Evolutionary conservation across 345 rosid species (phyloP).

Genomic region (Stellera chamaejasme): DNA sequence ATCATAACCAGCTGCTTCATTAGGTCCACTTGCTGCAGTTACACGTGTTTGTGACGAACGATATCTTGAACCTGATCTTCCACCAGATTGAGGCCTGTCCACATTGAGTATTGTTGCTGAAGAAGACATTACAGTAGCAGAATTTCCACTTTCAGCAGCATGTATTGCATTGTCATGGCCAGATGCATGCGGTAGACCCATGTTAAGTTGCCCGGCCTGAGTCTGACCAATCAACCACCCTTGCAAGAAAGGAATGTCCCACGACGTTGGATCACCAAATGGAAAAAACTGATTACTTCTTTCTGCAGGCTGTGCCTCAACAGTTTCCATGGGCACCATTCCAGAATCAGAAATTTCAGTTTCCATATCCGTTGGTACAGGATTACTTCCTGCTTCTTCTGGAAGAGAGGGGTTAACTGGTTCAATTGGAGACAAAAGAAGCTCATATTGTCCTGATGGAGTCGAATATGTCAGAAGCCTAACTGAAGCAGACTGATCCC

Average conservation of each 20-base stretch:
- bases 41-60: conserved; percentile 25
- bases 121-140: conserved; percentile 17
- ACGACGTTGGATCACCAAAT: conserved; percentile 40
- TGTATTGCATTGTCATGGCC: conserved; percentile 20
- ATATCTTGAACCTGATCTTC: conserved; percentile 32
- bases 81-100: conserved; percentile 18
- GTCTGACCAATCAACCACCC: conserved; percentile 67
- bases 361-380: conserved; percentile 27
- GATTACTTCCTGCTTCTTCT: conserved; percentile 26
- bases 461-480: conserved; percentile 38
- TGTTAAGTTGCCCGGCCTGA: conserved; percentile 37
- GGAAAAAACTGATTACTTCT: conserved; percentile 34
- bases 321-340: conserved; percentile 30
- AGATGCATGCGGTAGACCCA: conserved; percentile 19
- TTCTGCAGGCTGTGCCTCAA: conserved; percentile 35
- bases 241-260: conserved; percentile 67
- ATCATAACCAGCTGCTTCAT: conserved; percentile 22
- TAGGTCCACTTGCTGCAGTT: conserved; percentile 15
- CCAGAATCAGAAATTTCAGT: conserved; percentile 25
- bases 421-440: conserved; percentile 46
- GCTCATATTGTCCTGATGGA: conserved; percentile 43
- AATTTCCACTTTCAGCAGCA: conserved; percentile 20
- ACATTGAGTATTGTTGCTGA: conserved; percentile 8
- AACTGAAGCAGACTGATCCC: conserved; percentile 39
- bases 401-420: conserved; percentile 30